Evolutionary conservation across 257 asterid species (phyloP).

Genomic region (Solanum chilense): DNA sequence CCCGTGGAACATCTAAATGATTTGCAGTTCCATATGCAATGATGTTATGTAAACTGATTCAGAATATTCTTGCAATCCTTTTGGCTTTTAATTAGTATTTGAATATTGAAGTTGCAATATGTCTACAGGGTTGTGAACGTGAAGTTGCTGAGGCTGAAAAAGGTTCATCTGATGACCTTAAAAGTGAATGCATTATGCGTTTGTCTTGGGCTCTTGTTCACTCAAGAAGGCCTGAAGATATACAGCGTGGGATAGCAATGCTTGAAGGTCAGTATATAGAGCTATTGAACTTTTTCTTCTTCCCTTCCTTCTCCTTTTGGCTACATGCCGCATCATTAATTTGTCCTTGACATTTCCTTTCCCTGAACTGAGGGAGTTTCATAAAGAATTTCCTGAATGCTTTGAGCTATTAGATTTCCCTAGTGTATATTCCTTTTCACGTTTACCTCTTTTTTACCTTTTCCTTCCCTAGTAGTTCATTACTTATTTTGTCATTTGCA

Average conservation of each 20-base stretch:
- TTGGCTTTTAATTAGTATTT: background rate
- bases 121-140: conserved; percentile 79
- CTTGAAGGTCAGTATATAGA: conserved; percentile 57
- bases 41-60: background rate
- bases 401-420: background rate
- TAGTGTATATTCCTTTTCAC: background rate
- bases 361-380: background rate
- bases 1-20: background rate
- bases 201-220: conserved; percentile 97
- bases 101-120: background rate
- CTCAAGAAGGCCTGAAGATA: conserved; percentile 68
- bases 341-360: background rate
- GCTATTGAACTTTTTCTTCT: background rate
- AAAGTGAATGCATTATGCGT: conserved; percentile 83
- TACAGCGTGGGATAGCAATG: conserved; percentile 94
- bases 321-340: background rate
- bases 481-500: conserved; percentile 24
- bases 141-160: conserved; percentile 86
- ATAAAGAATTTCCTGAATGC: background rate
- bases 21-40: background rate
- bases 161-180: conserved; percentile 58
- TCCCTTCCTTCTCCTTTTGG: background rate
- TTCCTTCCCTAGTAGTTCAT: background rate
- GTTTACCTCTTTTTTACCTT: background rate
- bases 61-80: background rate